A percentile compares a stretch with the other conserved stretches of the same genome.
Conservation (phyloP, 768 basidiomycete genomes). For the Macrolepiota dolichaula region DNA sequence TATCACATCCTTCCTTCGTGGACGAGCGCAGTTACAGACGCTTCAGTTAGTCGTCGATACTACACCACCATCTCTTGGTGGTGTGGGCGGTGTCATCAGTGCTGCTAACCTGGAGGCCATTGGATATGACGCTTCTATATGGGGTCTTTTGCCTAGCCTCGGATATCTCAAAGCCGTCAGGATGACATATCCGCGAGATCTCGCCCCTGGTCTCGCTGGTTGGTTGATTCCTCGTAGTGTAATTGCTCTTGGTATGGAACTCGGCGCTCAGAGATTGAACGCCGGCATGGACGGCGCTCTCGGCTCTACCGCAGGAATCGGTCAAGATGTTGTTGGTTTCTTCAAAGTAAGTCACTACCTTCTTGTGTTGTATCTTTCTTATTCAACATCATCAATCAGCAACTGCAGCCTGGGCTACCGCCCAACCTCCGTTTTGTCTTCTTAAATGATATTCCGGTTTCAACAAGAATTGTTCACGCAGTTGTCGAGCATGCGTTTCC, state of each 20-base stretch:
- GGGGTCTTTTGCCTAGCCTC: slow-evolving; percentile 67
- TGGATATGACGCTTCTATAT: slow-evolving; percentile 67
- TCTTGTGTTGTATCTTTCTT: background rate
- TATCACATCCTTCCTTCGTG: slow-evolving; percentile 65
- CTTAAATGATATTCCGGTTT: slow-evolving; percentile 44
- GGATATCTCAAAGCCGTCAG: slow-evolving; percentile 47
- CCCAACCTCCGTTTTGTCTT: slow-evolving; percentile 51
- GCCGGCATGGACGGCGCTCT: slow-evolving; percentile 41
- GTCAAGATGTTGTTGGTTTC: slow-evolving; percentile 2
- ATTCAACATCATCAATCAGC: slow-evolving; percentile 30
- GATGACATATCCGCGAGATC: slow-evolving; percentile 62
- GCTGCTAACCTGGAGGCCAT: slow-evolving; percentile 44
- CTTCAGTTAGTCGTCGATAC: slow-evolving; percentile 50
- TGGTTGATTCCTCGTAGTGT: slow-evolving; percentile 65
- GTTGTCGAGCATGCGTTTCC: slow-evolving; percentile 62
- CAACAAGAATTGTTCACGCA: slow-evolving; percentile 29
- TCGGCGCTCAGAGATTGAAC: slow-evolving; percentile 27
- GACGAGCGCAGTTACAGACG: slow-evolving; percentile 46
- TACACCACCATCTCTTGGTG: slow-evolving; percentile 51
- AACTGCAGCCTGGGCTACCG: slow-evolving; percentile 58
- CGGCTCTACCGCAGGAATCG: slow-evolving; percentile 18
- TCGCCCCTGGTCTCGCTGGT: slow-evolving; percentile 58
- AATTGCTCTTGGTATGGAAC: slow-evolving; percentile 43
- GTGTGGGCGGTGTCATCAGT: slow-evolving; percentile 67
- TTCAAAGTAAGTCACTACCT: slow-evolving; percentile 1